Evolutionary conservation across 2,329 filamentous ascomycete genomes (phyloP).

Genomic region (Ramichloridium luteum): DNA sequence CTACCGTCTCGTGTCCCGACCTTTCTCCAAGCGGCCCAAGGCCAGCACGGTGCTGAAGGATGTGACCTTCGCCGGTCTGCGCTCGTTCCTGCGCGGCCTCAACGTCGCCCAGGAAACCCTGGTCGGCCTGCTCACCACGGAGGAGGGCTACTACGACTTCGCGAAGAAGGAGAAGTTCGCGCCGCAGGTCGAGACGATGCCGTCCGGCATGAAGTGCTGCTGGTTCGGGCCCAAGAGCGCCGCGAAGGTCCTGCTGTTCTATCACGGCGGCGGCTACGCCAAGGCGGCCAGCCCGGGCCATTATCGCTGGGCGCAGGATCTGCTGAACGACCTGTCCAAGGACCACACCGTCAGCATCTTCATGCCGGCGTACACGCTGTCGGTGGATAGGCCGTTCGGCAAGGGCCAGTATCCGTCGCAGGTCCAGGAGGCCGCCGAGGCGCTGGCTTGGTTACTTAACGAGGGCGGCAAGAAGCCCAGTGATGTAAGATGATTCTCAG

Average conservation of each 20-base stretch:
- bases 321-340: constrained; percentile 30
- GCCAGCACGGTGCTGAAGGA: constrained; percentile 18
- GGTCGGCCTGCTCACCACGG: constrained; percentile 18
- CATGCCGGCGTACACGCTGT: constrained; percentile 47
- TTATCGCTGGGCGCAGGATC: constrained; percentile 36
- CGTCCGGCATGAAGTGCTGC: constrained; percentile 34
- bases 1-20: constrained; percentile 23
- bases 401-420: constrained; percentile 35
- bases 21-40: constrained; percentile 23
- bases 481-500: constrained; percentile 15
- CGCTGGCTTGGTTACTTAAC: constrained; percentile 33
- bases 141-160: constrained; percentile 25
- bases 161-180: constrained; percentile 25
- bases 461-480: constrained; percentile 25
- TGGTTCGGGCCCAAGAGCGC: constrained; percentile 33
- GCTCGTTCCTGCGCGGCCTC: constrained; percentile 13
- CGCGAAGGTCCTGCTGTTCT: constrained; percentile 34
- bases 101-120: constrained; percentile 6
- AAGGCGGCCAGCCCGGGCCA: constrained; percentile 36
- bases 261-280: constrained; percentile 45
- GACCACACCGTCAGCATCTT: constrained; percentile 37
- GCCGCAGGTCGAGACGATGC: constrained; percentile 28
- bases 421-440: constrained; percentile 34
- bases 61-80: constrained; percentile 17
- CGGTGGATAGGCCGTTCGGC: constrained; percentile 27